These are phyloP conservation scores for Dioscorea alata DNA, from an alignment of 106 monocot genomes.

Conservation along the genomic window DNA sequence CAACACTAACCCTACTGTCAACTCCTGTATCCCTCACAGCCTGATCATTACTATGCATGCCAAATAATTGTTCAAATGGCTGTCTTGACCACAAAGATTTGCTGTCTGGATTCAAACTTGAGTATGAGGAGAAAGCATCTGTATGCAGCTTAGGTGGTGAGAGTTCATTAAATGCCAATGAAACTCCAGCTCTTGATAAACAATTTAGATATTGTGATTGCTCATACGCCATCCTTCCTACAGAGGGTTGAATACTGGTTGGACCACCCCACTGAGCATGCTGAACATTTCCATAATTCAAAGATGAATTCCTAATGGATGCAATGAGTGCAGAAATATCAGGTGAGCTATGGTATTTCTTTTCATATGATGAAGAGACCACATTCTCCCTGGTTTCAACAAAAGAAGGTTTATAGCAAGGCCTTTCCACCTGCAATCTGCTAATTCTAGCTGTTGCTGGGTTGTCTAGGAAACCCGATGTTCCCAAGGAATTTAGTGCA, in stretches of 20 bases:
- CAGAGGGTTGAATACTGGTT: conserved; percentile 32
- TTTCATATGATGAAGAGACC: conserved; percentile 30
- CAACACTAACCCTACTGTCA: conserved; percentile 9
- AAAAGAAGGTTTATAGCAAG: conserved; percentile 40
- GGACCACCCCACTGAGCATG: conserved; percentile 28
- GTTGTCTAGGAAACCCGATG: conserved; percentile 33
- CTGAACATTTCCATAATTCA: conserved; percentile 33
- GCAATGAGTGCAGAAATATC: conserved; percentile 72
- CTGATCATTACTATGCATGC: conserved; percentile 22
- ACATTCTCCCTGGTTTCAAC: conserved; percentile 34
- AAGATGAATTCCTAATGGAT: conserved; percentile 35
- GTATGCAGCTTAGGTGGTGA: conserved; percentile 43
- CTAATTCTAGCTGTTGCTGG: conserved; percentile 31
- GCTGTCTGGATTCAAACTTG: conserved; percentile 35
- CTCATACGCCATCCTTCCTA: conserved; percentile 35
- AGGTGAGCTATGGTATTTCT: conserved; percentile 92
- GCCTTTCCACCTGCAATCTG: conserved; percentile 38
- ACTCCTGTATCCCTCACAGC: conserved; percentile 11
- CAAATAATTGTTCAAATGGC: conserved; percentile 86
- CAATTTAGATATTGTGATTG: conserved; percentile 35
- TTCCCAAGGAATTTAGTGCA: conserved; percentile 25
- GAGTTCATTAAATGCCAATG: conserved; percentile 62
- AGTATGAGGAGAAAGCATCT: conserved; percentile 40
- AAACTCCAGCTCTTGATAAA: conserved; percentile 33
- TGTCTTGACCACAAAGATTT: conserved; percentile 86